Percentiles rank a stretch among this genome's conserved stretches.
These are phyloP conservation scores for Podila clonocystis DNA, from an alignment of 192 early-diverging fungal genomes.

Conservation along the genomic window DNA sequence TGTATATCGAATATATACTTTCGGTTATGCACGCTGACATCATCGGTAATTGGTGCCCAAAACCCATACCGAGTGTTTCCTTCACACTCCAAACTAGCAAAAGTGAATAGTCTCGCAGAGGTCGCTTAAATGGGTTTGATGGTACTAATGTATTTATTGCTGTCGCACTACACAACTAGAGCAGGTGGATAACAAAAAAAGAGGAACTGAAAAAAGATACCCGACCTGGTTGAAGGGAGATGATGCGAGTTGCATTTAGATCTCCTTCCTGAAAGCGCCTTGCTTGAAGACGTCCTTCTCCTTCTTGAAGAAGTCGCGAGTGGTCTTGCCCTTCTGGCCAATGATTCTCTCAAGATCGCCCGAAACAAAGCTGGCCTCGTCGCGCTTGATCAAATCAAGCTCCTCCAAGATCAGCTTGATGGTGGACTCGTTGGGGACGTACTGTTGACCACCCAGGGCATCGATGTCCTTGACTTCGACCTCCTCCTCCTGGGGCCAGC, in stretches of 20 bases:
- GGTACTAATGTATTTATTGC: too few relatives aligned
- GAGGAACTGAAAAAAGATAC: neutral
- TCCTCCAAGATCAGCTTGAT: constrained; percentile 31
- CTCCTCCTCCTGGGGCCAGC: neutral
- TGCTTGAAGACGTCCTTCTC: constrained; percentile 26
- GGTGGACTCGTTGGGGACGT: constrained; percentile 10
- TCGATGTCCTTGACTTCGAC: neutral
- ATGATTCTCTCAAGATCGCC: constrained; percentile 30
- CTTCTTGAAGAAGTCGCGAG: constrained; percentile 30
- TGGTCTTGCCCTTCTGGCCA: constrained; percentile 15
- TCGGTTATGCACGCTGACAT: too few relatives aligned
- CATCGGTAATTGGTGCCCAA: too few relatives aligned
- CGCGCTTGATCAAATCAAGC: constrained; percentile 20
- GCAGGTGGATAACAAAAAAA: too few relatives aligned
- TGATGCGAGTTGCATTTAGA: neutral
- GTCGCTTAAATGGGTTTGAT: too few relatives aligned
- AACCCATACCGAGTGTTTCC: too few relatives aligned
- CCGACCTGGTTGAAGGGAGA: neutral
- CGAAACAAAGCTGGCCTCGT: constrained; percentile 25
- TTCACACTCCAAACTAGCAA: too few relatives aligned
- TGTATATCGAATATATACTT: too few relatives aligned
- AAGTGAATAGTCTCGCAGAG: too few relatives aligned
- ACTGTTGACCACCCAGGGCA: neutral
- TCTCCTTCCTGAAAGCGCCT: neutral
- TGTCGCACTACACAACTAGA: too few relatives aligned